Conservation (phyloP, 441 rosid species). For the Flueggea neowawraea region DNA sequence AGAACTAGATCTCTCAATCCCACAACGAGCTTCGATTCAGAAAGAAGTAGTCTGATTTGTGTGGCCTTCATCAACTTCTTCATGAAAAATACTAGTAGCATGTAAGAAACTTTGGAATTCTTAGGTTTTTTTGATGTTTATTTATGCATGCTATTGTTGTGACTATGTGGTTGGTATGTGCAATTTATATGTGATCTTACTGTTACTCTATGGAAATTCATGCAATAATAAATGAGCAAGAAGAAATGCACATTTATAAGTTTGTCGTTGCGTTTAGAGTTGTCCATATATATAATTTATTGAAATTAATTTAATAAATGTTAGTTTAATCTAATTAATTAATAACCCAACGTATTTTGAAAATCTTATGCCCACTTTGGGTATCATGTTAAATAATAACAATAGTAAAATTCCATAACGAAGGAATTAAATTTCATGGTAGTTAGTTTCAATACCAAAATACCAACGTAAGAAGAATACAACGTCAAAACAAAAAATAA, state of each 20-base stretch:
- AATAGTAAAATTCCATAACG: no score
- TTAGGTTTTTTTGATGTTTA: neutral
- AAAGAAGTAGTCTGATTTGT: conserved; percentile 8
- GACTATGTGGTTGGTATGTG: neutral
- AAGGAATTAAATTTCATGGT: no score
- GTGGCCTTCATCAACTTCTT: conserved; percentile 10
- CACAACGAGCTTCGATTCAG: conserved; percentile 11
- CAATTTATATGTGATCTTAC: neutral
- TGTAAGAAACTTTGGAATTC: neutral
- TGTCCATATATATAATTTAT: neutral
- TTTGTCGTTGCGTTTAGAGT: neutral
- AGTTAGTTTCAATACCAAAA: no score
- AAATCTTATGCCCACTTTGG: no score
- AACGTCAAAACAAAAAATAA: no score
- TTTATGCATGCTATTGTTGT: neutral
- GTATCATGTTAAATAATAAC: no score
- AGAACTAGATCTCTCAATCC: conserved; percentile 9
- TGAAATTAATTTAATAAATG: neutral
- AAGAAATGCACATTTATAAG: neutral
- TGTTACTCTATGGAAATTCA: neutral
- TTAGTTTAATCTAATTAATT: no score
- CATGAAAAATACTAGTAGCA: neutral
- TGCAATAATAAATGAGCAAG: neutral
- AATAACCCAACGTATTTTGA: no score
- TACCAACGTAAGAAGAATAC: no score